phyloP scores from a whole-genome alignment of 495 filamentous ascomycete species.

The Aspergillus conjunctus region DNA sequence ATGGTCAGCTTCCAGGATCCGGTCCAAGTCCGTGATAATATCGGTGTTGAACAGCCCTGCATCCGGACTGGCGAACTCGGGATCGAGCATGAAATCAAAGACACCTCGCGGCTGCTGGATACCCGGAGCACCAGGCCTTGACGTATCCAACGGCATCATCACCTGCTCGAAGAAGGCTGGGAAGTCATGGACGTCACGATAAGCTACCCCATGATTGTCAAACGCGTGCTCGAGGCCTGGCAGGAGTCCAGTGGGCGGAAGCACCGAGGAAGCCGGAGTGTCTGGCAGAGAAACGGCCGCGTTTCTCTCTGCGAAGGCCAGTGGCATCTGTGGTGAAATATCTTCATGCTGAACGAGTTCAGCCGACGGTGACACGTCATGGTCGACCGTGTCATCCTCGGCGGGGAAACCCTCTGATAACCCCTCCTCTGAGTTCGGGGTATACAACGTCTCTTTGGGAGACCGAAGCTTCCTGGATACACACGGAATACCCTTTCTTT shows the following conservation, averaged over 20 bases:
- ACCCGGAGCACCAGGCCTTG: background rate
- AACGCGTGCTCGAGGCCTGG: background rate
- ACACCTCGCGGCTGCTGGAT: constrained; percentile 30
- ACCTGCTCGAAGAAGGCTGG: constrained; percentile 36
- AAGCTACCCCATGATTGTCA: background rate
- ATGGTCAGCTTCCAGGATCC: constrained; percentile 20
- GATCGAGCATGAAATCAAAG: constrained; percentile 34
- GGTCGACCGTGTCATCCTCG: background rate
- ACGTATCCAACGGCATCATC: constrained; percentile 23
- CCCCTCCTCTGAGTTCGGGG: too few species aligned
- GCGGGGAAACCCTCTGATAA: background rate
- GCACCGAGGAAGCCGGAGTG: background rate
- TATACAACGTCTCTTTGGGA: too few species aligned
- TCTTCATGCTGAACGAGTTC: background rate
- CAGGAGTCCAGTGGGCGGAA: background rate
- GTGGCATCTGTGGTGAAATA: background rate
- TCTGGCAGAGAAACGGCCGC: background rate
- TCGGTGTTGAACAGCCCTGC: constrained; percentile 27
- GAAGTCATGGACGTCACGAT: constrained; percentile 6
- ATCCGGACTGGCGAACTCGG: constrained; percentile 23
- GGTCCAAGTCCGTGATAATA: constrained; percentile 30
- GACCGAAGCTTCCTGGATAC: background rate
- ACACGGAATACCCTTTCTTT: constrained; percentile 21
- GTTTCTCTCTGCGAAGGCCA: background rate
- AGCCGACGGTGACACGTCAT: background rate